A percentile compares a stretch with the other conserved stretches of the same genome.
Evolutionary conservation across 73 alveolate species (phyloP).

Genomic region (Symbiodinium pilosum): DNA sequence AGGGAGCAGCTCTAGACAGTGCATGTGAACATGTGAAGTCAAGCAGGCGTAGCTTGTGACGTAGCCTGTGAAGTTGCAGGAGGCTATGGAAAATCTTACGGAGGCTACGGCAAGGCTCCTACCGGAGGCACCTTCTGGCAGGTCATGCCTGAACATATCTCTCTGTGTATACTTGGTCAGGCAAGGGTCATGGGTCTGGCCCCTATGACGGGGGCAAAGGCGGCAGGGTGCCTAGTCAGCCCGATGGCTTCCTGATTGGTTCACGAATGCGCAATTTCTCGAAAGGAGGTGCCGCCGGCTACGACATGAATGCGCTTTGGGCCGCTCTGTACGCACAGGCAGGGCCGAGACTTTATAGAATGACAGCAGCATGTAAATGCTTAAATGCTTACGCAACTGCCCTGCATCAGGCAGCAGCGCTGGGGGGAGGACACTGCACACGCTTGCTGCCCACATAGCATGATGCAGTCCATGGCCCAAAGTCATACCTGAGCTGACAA

Average conservation of each 20-base stretch:
- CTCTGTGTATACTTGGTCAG: background rate
- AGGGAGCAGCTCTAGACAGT: background rate
- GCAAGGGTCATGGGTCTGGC: background rate
- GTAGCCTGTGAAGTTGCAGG: background rate
- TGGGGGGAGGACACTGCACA: background rate
- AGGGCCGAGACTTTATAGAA: too few species aligned
- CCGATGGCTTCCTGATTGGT: background rate
- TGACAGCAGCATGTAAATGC: too few species aligned
- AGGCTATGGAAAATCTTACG: background rate
- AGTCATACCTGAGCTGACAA: background rate
- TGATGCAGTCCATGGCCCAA: too few species aligned
- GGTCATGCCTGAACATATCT: too few species aligned
- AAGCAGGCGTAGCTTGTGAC: background rate
- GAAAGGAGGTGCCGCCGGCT: background rate
- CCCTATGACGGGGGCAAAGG: background rate
- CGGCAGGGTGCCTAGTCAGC: background rate
- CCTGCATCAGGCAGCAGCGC: background rate
- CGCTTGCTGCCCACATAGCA: too few species aligned
- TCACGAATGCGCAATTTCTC: background rate
- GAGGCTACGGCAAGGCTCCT: background rate
- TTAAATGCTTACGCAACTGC: too few species aligned
- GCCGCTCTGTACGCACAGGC: constrained; percentile 1
- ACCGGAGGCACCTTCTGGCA: background rate
- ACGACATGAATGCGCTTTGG: background rate
- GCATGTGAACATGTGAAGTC: background rate